Evolutionary conservation across 2,329 filamentous ascomycete species (phyloP), one percentile per base, ranked within the genome.

Genomic region (Aspergillus unguis): DNA sequence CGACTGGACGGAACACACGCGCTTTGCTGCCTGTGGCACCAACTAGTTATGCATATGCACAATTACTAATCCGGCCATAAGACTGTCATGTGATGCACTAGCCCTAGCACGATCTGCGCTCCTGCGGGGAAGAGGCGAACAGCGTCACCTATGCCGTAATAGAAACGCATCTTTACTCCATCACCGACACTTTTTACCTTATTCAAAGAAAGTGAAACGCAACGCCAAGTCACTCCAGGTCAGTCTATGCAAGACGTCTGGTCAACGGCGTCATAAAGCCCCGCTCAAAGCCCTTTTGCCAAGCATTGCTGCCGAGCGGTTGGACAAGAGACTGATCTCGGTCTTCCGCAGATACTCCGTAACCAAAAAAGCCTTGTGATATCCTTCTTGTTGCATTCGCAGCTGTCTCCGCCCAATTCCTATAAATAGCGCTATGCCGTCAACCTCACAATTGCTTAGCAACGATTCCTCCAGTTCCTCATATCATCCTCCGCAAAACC

Each of bases 111-210:
- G n/a, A 23, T 37, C 44, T 36, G 26, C 36, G 36, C 38, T 11
- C 36, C 27, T 48, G 46, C 50, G 48, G 55, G 52, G 47, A 48
- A 41, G 47, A 55, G 58, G 54, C 54, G 56, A 57, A 50, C 26
- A 11, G 31, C 33, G 33, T 52, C 48, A 53, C 49, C 42, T 17
- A 61, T 62, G 60, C 55, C 58, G 58, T 62, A 62, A 62, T 62
- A 49, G 45, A 56, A 61, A 61, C 52, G 38, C 36, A 36, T 49
- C 6, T 38, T n/a, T 44, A 38, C 53, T 59, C 51, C 57, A 57
- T 58, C 53, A 29, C 38, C 7, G 31, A 50, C 42, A 31, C 47
- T 38, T 35, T 29, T 41, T 33, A 41, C 33, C 35, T 33, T 48
- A 26, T 40, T 45, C 26, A 7, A 31, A 48, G 48, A 49, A 17